Percentiles rank a stretch among this genome's conserved stretches.
These are phyloP conservation scores for Helicocarpus griseus DNA, from an alignment of 2,329 filamentous ascomycete species.

Conservation along the genomic window DNA sequence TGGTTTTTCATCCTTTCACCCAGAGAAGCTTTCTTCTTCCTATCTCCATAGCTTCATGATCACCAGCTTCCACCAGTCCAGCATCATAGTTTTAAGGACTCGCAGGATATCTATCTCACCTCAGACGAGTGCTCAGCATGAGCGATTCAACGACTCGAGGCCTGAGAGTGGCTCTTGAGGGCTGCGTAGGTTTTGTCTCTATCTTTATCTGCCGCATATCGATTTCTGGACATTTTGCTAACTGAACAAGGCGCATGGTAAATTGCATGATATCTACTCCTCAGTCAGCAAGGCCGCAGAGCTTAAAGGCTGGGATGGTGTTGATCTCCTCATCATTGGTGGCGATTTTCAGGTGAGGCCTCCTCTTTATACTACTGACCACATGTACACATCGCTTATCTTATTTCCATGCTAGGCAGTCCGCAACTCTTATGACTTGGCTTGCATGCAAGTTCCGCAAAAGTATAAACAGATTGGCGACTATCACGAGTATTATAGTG, in stretches of 20 bases:
- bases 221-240: constrained; percentile 9
- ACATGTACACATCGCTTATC: background rate
- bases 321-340: constrained; percentile 88
- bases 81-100: no score
- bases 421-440: constrained; percentile 79
- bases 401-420: constrained; percentile 50
- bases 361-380: background rate
- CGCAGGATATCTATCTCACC: background rate
- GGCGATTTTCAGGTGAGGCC: constrained; percentile 76
- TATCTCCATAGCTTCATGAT: background rate
- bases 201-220: background rate
- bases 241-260: constrained; percentile 69
- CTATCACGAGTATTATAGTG: constrained; percentile 90
- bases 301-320: constrained; percentile 63
- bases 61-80: background rate
- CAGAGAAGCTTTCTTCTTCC: background rate
- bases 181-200: constrained; percentile 55
- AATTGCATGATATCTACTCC: constrained; percentile 81
- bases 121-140: background rate
- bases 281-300: constrained; percentile 61
- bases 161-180: constrained; percentile 72
- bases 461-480: constrained; percentile 87
- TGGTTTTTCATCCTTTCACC: background rate
- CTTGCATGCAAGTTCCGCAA: constrained; percentile 75
- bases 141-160: constrained; percentile 5